Evolutionary conservation across 495 filamentous ascomycete species (phyloP), one percentile per base, ranked within the genome.

Genomic region (Echria macrotheca): DNA sequence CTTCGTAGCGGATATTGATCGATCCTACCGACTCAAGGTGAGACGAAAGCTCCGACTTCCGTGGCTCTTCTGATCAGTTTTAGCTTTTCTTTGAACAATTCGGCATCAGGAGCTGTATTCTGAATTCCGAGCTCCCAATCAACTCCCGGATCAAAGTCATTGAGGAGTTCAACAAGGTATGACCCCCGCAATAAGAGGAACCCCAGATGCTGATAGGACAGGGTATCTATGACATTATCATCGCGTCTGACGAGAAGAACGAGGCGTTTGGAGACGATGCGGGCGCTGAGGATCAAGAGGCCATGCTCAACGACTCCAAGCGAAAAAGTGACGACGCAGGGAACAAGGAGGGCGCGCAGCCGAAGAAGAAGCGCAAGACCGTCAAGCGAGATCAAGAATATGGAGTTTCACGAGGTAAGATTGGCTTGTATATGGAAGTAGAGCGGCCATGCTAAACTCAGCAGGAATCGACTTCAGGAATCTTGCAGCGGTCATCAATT

Each of bases 61-160:
- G n/a, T n/a, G n/a, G n/a, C n/a, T n/a, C n/a, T n/a, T n/a, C n/a
- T n/a, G n/a, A n/a, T n/a, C n/a, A n/a, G n/a, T n/a, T n/a, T n/a
- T n/a, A n/a, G 69, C 77, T 99, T 8, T 97, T 93, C 63, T 78
- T 99, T 11, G 94, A 97, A 65, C 94, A 97, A 59, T 97, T 99
- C 56, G 89, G 89, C 19, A 88, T 95, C 60, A 86, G 86, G 65
- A 89, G 85, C 63, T 96, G 91, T 66, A 84, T 99, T 10, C 72
- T 99, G 26, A 99, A 99, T 65, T 93, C 89, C 4, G 90, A 99
- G 60, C 69, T 99, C 14, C 93, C 93, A 3, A 84, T 96, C 53
- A 95, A 95, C 54, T 90, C 87, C 5, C 77, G 93, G 15, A 80
- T 96, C 35, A 93, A 97, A 69, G 86, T 95, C 22, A 90, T 99